Evolutionary conservation across 768 basidiomycete genomes (phyloP).

Genomic region (Trametes sanguinea): DNA sequence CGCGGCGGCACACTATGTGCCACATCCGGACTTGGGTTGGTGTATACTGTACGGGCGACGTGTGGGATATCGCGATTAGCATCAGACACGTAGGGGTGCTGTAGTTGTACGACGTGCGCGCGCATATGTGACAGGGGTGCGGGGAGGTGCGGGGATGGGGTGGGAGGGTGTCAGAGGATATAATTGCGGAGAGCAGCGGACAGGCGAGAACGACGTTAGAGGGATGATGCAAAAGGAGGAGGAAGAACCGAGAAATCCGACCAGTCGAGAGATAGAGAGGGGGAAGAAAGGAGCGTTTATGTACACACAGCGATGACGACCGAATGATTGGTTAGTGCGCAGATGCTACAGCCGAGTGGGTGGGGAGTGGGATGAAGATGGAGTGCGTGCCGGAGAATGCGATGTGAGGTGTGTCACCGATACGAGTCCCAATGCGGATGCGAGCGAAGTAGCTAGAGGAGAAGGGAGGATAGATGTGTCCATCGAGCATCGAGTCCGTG

Average conservation of each 20-base stretch:
- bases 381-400: neutral
- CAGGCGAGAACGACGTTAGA: neutral
- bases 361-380: conserved; percentile 1
- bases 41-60: conserved; percentile 18
- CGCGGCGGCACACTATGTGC: neutral
- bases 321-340: neutral
- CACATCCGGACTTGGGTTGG: neutral
- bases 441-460: neutral
- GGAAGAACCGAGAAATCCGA: conserved; percentile 2
- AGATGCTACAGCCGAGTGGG: conserved; percentile 14
- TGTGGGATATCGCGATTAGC: conserved; percentile 22
- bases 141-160: neutral
- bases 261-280: conserved; percentile 1
- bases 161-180: neutral
- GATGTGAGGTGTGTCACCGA: neutral
- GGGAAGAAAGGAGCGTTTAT: conserved; percentile 7
- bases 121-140: conserved; percentile 4
- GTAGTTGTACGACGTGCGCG: neutral
- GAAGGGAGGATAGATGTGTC: conserved; percentile 1
- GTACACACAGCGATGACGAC: conserved; percentile 19
- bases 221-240: conserved; percentile 7
- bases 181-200: conserved; percentile 6
- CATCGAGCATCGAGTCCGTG: conserved; percentile 11
- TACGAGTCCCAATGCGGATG: conserved; percentile 5
- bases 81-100: conserved; percentile 10